These are phyloP conservation scores for Colletotrichum sp. DNA, from an alignment of 2,329 filamentous ascomycete species.

Conservation along the genomic window DNA sequence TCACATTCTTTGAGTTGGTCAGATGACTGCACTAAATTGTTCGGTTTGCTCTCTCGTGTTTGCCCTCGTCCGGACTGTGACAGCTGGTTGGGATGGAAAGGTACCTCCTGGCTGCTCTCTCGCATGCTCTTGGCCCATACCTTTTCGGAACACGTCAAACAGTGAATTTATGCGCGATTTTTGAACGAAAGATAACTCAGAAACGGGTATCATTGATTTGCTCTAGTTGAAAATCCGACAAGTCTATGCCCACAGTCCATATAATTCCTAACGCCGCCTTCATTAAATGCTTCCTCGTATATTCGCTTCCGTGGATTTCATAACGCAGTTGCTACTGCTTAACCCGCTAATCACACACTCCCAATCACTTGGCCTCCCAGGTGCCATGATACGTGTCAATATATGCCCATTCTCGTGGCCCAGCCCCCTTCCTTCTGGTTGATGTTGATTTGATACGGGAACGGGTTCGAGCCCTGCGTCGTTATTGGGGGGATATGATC, in stretches of 20 bases:
- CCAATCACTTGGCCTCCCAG: neutral
- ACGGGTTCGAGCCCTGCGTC: constrained; percentile 91
- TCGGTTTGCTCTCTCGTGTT: neutral
- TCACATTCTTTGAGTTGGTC: neutral
- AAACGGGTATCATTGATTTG: constrained; percentile 16
- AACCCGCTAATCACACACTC: neutral
- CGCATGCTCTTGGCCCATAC: neutral
- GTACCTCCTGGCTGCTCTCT: neutral
- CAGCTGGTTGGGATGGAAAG: neutral
- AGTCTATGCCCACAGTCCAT: neutral
- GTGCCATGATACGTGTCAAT: constrained; percentile 42
- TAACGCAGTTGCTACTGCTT: neutral
- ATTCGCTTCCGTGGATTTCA: neutral
- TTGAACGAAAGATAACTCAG: neutral
- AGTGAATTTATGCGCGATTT: neutral
- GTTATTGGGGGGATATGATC: constrained; percentile 98
- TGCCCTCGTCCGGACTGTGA: neutral
- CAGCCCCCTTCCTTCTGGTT: constrained; percentile 83
- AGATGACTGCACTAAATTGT: neutral
- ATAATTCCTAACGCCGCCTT: neutral
- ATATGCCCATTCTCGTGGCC: constrained; percentile 80
- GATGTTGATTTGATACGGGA: constrained; percentile 91
- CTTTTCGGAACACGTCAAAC: neutral
- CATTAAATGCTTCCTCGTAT: neutral
- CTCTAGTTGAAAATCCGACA: neutral